phyloP scores from a whole-genome alignment of 2,329 filamentous ascomycete species.

The Cladosporium sp. region DNA sequence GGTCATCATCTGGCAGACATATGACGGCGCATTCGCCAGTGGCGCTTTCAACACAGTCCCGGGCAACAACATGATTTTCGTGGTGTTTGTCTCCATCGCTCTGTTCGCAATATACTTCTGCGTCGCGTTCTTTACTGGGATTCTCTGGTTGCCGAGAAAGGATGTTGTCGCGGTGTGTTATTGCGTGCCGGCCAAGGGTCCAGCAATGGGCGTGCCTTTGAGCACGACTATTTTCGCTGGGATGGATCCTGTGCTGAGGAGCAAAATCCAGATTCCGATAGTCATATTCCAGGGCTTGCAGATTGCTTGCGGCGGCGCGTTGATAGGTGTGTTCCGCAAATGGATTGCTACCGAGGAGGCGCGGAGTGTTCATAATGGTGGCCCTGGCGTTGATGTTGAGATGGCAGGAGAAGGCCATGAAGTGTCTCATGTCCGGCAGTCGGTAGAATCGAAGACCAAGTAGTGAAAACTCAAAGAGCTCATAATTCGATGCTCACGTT shows the following conservation, averaged over 20 bases:
- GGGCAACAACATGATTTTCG: slow-evolving; percentile 63
- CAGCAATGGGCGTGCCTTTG: slow-evolving; percentile 68
- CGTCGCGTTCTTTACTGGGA: slow-evolving; percentile 59
- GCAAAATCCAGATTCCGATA: slow-evolving; percentile 64
- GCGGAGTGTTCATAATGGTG: slow-evolving; percentile 29
- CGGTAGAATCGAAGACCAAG: slow-evolving; percentile 15
- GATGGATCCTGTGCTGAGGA: slow-evolving; percentile 54
- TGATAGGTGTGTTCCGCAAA: slow-evolving; percentile 44
- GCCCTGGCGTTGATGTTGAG: not conserved
- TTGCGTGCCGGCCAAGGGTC: slow-evolving; percentile 72
- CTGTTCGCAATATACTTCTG: slow-evolving; percentile 63
- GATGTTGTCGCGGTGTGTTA: slow-evolving; percentile 72
- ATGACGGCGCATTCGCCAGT: slow-evolving; percentile 65
- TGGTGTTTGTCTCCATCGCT: slow-evolving; percentile 66
- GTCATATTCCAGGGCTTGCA: slow-evolving; percentile 56
- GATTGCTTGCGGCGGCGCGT: slow-evolving; percentile 43
- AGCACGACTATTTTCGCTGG: slow-evolving; percentile 67
- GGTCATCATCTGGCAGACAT: slow-evolving; percentile 64
- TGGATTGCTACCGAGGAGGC: slow-evolving; percentile 59
- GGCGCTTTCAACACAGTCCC: slow-evolving; percentile 61
- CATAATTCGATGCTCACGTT: not conserved
- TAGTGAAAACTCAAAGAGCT: not conserved
- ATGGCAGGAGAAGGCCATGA: not conserved
- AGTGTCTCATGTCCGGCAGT: not conserved
- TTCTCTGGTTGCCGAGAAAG: slow-evolving; percentile 56